phyloP scores from a whole-genome alignment of 495 filamentous ascomycete genomes.

The Neurospora sp. region DNA sequence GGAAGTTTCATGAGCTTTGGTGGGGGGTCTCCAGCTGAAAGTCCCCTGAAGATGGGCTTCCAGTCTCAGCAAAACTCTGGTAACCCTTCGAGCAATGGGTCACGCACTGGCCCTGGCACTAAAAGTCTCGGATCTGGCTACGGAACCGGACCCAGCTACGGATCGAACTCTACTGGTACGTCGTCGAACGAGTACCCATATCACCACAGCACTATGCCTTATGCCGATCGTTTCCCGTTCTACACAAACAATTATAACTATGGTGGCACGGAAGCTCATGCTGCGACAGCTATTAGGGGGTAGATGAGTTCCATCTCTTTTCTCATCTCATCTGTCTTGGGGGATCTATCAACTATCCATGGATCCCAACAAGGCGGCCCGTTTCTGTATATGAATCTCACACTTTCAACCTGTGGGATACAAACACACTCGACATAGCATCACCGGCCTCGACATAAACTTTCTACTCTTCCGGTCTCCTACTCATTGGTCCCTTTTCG shows the following conservation, averaged over 20 bases:
- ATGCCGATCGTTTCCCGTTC: conserved; percentile 31
- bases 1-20: background rate
- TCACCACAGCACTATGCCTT: conserved; percentile 10
- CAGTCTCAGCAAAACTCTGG: conserved; percentile 5
- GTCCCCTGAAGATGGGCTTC: conserved; percentile 12
- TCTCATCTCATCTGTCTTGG: background rate
- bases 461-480: background rate
- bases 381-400: background rate
- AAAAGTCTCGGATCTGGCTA: background rate
- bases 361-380: background rate
- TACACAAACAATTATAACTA: conserved; percentile 1
- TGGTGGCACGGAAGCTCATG: conserved; percentile 25
- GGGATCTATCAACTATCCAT: background rate
- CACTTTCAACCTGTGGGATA: background rate
- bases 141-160: background rate
- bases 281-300: conserved; percentile 28
- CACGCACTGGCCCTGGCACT: background rate
- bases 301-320: background rate
- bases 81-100: conserved; percentile 5
- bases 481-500: background rate
- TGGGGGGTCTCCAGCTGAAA: conserved; percentile 24
- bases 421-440: background rate
- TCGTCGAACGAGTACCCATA: conserved; percentile 28
- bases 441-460: background rate
- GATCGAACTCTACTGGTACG: conserved; percentile 25